These are phyloP conservation scores for Albugo candida DNA, from an alignment of 352 stramenopile genomes.

Conservation along the genomic window DNA sequence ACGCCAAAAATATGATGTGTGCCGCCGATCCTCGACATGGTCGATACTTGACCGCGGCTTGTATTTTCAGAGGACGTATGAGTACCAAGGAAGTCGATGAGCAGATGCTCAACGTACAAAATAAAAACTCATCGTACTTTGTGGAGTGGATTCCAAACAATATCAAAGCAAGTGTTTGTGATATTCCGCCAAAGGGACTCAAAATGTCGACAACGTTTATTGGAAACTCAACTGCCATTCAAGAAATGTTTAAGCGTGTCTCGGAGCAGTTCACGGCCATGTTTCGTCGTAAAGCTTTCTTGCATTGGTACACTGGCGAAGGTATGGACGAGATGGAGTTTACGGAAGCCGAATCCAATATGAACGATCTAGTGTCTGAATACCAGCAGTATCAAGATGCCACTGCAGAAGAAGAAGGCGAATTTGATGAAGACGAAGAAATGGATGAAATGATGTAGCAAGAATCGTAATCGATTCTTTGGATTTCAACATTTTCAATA, in stretches of 20 bases:
- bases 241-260: constrained; percentile 99
- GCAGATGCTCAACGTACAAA: constrained; percentile 99
- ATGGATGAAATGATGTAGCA: constrained; percentile 87
- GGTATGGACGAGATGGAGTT: constrained; percentile 99
- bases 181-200: constrained; percentile 95
- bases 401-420: constrained; percentile 94
- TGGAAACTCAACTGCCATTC: constrained; percentile 98
- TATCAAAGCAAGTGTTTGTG: constrained; percentile 99
- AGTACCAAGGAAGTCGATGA: constrained; percentile 98
- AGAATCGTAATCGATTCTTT: neutral
- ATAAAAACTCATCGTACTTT: constrained; percentile 99
- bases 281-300: constrained; percentile 99
- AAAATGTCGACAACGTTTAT: constrained; percentile 99
- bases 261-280: constrained; percentile 99
- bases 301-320: constrained; percentile 99
- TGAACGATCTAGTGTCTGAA: constrained; percentile 99
- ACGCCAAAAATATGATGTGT: constrained; percentile 99
- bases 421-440: constrained; percentile 92
- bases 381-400: constrained; percentile 99
- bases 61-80: constrained; percentile 99
- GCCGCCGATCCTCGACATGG: constrained; percentile 96
- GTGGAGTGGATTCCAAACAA: constrained; percentile 99
- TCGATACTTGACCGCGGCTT: constrained; percentile 97
- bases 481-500: too few relatives aligned
- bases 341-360: constrained; percentile 99